Evolutionary conservation across 306 rosid genomes (phyloP).

Genomic region (Medicago ruthenica): DNA sequence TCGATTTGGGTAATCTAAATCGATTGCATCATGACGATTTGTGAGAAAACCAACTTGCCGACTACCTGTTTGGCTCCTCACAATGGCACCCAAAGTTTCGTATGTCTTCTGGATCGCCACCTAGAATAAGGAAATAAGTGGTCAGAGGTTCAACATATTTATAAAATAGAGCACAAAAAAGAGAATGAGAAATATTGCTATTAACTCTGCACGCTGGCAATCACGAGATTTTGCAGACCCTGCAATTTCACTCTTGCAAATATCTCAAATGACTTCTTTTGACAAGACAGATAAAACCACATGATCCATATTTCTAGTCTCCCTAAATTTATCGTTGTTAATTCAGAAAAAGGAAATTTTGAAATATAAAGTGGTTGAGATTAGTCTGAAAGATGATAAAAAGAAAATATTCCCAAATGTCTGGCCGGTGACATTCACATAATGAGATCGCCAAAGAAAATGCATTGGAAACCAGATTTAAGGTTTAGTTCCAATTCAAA

Average conservation of each 20-base stretch:
- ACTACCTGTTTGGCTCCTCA: conserved; percentile 92
- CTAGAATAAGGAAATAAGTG: conserved; percentile 49
- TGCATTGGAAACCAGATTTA: conserved; percentile 8
- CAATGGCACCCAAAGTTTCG: conserved; percentile 97
- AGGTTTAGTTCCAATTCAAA: background rate
- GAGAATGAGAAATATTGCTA: too few species aligned
- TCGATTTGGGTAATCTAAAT: conserved; percentile 95
- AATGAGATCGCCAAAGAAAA: conserved; percentile 16
- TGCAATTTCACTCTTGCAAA: too few species aligned
- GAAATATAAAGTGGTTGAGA: background rate
- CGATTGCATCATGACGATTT: conserved; percentile 93
- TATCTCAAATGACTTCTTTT: too few species aligned
- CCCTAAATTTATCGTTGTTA: conserved; percentile 10
- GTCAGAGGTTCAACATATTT: conserved; percentile 35
- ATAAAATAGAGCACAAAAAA: conserved; percentile 35
- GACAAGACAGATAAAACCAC: background rate
- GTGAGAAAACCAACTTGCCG: conserved; percentile 98
- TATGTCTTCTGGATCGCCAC: conserved; percentile 98
- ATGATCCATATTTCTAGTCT: background rate
- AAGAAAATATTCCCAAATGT: too few species aligned
- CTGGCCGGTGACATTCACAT: background rate
- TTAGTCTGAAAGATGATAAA: too few species aligned
- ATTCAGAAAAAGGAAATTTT: background rate
- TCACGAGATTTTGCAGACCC: too few species aligned
- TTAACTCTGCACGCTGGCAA: too few species aligned